Conservation (phyloP, 2,329 filamentous ascomycete genomes). For the Fusarium drepaniforme region DNA sequence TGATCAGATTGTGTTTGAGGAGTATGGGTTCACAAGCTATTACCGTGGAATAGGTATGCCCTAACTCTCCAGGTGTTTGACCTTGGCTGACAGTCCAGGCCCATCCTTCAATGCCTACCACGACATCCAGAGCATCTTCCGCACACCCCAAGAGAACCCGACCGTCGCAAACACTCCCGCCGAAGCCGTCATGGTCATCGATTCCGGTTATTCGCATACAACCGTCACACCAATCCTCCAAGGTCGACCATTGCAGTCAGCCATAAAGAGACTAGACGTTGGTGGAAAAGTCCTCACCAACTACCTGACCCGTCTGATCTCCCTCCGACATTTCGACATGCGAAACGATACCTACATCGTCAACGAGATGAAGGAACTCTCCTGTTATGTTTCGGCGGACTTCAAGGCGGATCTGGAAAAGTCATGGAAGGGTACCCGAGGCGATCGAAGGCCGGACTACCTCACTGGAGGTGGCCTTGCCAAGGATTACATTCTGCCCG, state of each 20-base stretch:
- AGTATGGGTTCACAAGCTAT: constrained; percentile 93
- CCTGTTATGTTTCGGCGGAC: constrained; percentile 84
- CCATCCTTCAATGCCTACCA: constrained; percentile 86
- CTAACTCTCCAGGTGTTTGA: neutral
- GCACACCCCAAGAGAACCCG: constrained; percentile 64
- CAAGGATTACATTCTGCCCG: constrained; percentile 92
- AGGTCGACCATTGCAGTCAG: constrained; percentile 83
- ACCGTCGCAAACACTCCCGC: constrained; percentile 64
- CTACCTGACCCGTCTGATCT: constrained; percentile 89
- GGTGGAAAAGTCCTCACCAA: constrained; percentile 96
- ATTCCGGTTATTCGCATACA: constrained; percentile 93
- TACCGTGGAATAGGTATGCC: constrained; percentile 76
- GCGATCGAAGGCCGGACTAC: constrained; percentile 65
- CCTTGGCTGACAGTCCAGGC: constrained; percentile 57
- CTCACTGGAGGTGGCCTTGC: constrained; percentile 72
- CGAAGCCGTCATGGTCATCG: constrained; percentile 88
- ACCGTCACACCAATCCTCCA: constrained; percentile 88
- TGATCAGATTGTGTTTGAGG: constrained; percentile 97
- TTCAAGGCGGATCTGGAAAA: constrained; percentile 84
- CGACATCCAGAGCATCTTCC: constrained; percentile 78
- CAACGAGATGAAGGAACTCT: constrained; percentile 94
- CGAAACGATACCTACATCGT: constrained; percentile 93
- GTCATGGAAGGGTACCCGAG: constrained; percentile 83
- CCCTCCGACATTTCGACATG: constrained; percentile 94
- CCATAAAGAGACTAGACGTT: constrained; percentile 86